Base-by-base conservation (phyloP, 495 filamentous ascomycete species). In the Tetracladium setigerum region DNA sequence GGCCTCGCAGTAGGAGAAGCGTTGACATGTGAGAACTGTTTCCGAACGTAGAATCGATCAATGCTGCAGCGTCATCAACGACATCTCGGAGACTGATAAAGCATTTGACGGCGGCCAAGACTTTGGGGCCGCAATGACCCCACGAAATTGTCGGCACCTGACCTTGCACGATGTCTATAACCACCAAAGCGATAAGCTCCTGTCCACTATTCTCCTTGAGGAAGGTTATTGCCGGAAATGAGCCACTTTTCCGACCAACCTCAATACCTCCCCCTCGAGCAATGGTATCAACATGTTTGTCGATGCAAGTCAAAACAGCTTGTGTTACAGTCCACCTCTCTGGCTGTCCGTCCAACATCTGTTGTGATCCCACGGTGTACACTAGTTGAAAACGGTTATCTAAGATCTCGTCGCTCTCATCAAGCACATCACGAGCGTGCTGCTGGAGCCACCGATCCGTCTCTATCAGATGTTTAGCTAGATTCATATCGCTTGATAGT, bases 381-480 rank as follows among this genome's bases (percentile, higher is more conserved):
- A 86, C 71, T 5, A 83, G 53, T 50, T 84, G 71, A 19, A 77
- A 78, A n/a, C n/a, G n/a, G n/a, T n/a, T n/a, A n/a, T n/a, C n/a
- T n/a, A 16, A 5, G 1, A 10, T 22, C 9, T 35, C 53, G 16
- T 22, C 14, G n/a, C 10, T 49, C 17, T 14, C 15, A 5, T 49
- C 45, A 1, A 47, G 35, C 13, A 56, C 52, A 17, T 52, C 46
- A 4, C 14, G 17, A 8, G 47, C 38, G 15, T n/a, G n/a, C 76
- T 47, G 10, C 81, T 52, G 4, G 18, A 18, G 1, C 27, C 27
- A 0, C 64, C 70, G 33, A 73, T 46, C 0, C 32, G 3, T 3
- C 39, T 17, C 10, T 48, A n/a, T n/a, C n/a, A n/a, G n/a, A n/a
- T n/a, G n/a, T n/a, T n/a, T n/a, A n/a, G n/a, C n/a, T n/a, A n/a